phyloP scores from a whole-genome alignment of 768 basidiomycete species.

The Kockovaella imperatae region DNA sequence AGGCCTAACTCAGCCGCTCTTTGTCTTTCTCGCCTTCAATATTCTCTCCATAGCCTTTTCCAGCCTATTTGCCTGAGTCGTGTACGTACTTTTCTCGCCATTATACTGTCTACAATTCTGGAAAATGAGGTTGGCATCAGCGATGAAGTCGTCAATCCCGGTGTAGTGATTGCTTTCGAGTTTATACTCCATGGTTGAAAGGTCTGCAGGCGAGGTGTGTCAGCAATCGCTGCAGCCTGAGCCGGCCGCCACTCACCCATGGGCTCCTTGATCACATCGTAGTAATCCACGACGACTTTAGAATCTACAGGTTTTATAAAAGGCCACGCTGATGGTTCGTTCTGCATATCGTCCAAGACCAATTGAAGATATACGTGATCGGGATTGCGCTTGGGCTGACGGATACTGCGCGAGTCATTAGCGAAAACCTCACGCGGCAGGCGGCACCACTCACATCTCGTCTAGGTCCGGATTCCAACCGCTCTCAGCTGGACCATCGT shows the following conservation, averaged over 20 bases:
- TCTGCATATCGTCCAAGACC: constrained; percentile 67
- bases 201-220: constrained; percentile 51
- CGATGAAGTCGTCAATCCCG: constrained; percentile 62
- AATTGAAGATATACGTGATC: constrained; percentile 64
- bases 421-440: not conserved
- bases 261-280: constrained; percentile 76
- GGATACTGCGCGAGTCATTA: constrained; percentile 32
- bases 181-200: constrained; percentile 79
- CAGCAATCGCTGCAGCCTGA: not conserved
- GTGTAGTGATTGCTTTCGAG: constrained; percentile 79
- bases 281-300: constrained; percentile 78
- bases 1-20: no score
- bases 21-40: constrained; percentile 19
- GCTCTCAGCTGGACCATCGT: constrained; percentile 60
- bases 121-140: constrained; percentile 75
- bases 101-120: constrained; percentile 88
- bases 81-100: constrained; percentile 61
- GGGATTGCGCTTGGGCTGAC: constrained; percentile 50
- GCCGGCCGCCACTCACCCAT: constrained; percentile 62
- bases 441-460: constrained; percentile 53
- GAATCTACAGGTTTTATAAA: constrained; percentile 72
- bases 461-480: constrained; percentile 86
- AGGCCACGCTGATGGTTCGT: constrained; percentile 75
- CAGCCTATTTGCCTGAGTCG: constrained; percentile 74
- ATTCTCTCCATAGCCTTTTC: constrained; percentile 60